phyloP scores from a whole-genome alignment of 306 rosid species.

The Luffa aegyptiaca region DNA sequence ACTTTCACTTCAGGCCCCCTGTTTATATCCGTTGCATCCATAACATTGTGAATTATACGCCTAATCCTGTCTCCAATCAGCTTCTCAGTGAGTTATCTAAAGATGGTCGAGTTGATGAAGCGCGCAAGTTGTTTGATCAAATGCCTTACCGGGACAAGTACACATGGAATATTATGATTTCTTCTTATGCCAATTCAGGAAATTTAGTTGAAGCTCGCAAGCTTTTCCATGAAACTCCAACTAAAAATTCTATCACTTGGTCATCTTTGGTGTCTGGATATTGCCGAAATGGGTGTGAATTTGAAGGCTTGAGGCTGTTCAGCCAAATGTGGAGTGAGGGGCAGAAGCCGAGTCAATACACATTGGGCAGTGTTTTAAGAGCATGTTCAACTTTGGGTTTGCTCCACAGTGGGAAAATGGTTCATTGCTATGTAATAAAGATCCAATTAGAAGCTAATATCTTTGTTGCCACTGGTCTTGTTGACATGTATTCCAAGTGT shows the following conservation, averaged over 20 bases:
- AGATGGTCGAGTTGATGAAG: conserved; percentile 50
- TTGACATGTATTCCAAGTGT: conserved; percentile 89
- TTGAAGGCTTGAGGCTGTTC: conserved; percentile 58
- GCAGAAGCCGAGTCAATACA: conserved; percentile 52
- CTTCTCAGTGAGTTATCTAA: conserved; percentile 33
- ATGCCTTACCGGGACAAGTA: conserved; percentile 58
- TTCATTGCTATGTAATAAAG: conserved; percentile 61
- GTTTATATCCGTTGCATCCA: conserved; percentile 10
- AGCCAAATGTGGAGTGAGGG: conserved; percentile 57
- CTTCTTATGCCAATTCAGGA: conserved; percentile 55
- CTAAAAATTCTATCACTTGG: conserved; percentile 56
- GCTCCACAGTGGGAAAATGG: conserved; percentile 50
- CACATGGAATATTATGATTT: conserved; percentile 71
- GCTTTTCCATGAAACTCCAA: conserved; percentile 38
- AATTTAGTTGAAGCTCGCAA: conserved; percentile 50
- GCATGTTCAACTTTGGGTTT: conserved; percentile 49
- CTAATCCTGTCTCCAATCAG: conserved; percentile 32
- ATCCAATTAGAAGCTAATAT: conserved; percentile 37
- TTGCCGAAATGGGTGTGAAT: conserved; percentile 38
- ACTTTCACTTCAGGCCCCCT: conserved; percentile 14
- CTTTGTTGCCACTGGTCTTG: conserved; percentile 64
- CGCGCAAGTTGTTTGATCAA: conserved; percentile 61
- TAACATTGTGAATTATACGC: conserved; percentile 14
- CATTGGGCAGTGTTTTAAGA: conserved; percentile 65
- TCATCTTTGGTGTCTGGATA: conserved; percentile 72